Percentiles rank a stretch among this genome's conserved stretches.
Conservation (phyloP, 257 asterid genomes). For the Datura wrightii region DNA sequence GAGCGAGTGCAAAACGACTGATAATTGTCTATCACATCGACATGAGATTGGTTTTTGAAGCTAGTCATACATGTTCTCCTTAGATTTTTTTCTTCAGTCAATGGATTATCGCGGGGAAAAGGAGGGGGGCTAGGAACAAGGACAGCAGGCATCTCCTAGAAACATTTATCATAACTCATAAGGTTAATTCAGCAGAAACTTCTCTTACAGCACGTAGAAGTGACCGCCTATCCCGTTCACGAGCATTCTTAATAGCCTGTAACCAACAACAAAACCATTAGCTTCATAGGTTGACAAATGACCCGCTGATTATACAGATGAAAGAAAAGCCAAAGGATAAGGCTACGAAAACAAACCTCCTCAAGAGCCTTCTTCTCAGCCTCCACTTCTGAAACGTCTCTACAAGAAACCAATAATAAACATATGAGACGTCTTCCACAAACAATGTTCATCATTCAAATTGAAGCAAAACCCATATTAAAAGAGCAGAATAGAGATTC, state of each 20-base stretch:
- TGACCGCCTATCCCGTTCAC: constrained; percentile 91
- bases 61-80: not conserved
- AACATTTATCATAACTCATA: not conserved
- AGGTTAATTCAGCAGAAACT: not conserved
- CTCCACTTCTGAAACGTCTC: constrained; percentile 80
- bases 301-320: constrained; percentile 26
- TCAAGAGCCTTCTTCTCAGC: constrained; percentile 83
- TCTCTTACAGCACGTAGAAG: constrained; percentile 86
- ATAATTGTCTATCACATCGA: not conserved
- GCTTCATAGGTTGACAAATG: constrained; percentile 29
- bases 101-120: not conserved
- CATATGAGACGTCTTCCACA: constrained; percentile 25
- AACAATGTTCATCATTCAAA: not conserved
- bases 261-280: constrained; percentile 41
- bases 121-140: not conserved
- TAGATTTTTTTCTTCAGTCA: not conserved
- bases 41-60: not conserved
- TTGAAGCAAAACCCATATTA: not conserved
- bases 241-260: constrained; percentile 90
- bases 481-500: not conserved
- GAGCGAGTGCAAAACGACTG: not conserved
- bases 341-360: constrained; percentile 57
- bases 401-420: constrained; percentile 42
- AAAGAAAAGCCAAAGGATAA: not conserved
- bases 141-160: not conserved